These are phyloP conservation scores for Fomitopsis pinicola DNA, from an alignment of 1,284 basidiomycete genomes.

Conservation along the genomic window DNA sequence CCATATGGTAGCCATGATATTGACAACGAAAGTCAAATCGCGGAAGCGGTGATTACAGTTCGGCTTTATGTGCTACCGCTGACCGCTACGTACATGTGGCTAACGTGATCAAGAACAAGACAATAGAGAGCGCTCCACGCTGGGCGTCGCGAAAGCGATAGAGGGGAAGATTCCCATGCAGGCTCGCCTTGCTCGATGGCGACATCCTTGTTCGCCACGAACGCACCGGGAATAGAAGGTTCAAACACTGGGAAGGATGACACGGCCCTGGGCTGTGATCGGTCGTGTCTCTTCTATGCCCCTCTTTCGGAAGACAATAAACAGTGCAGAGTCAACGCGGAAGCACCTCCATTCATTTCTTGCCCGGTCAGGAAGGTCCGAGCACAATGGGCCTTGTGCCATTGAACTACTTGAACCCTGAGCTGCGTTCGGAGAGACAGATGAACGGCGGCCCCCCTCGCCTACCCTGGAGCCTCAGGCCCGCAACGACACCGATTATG, in stretches of 20 bases:
- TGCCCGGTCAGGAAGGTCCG: conserved; percentile 4
- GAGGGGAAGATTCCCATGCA: neutral
- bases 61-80: conserved; percentile 2
- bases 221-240: neutral
- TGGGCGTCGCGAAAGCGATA: conserved; percentile 2
- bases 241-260: neutral
- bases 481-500: conserved; percentile 24
- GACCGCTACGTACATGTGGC: conserved; percentile 2
- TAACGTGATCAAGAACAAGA: conserved; percentile 14
- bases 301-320: conserved; percentile 13
- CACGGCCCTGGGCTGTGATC: neutral
- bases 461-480: neutral
- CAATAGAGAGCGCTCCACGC: conserved; percentile 13
- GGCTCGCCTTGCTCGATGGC: neutral
- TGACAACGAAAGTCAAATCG: neutral
- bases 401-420: conserved; percentile 1
- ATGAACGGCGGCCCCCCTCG: neutral
- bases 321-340: neutral
- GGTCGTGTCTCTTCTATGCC: conserved; percentile 5
- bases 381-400: neutral
- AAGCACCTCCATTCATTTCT: conserved; percentile 1
- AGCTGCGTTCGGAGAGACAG: neutral
- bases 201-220: neutral
- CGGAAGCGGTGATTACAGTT: neutral
- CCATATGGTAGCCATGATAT: neutral